These are phyloP conservation scores for Candida bentonensis DNA, from an alignment of 805 yeast genomes.

Conservation along the genomic window DNA sequence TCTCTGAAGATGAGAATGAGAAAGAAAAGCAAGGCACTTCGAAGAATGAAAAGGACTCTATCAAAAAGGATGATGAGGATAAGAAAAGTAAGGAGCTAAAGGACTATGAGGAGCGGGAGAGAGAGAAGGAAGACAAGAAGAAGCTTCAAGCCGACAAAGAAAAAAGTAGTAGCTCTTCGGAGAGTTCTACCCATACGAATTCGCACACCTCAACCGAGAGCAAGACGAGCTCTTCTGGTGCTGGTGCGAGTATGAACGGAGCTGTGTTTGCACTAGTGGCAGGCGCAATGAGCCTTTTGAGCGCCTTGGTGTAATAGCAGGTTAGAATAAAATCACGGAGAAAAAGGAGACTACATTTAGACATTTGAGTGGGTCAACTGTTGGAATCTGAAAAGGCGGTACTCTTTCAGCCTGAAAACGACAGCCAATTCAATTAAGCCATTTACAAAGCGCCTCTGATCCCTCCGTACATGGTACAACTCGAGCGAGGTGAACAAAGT, in stretches of 20 bases:
- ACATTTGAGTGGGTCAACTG: too few relatives aligned
- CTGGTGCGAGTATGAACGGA: neutral
- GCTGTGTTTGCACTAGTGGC: neutral
- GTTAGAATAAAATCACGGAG: too few relatives aligned
- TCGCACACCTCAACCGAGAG: neutral
- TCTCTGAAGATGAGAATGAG: neutral
- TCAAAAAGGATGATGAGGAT: neutral
- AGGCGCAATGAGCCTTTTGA: neutral
- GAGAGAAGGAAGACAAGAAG: neutral
- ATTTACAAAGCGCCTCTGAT: too few relatives aligned
- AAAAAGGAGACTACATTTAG: too few relatives aligned
- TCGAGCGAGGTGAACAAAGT: too few relatives aligned
- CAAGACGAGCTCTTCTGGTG: neutral
- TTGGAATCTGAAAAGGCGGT: too few relatives aligned
- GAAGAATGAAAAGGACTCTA: neutral
- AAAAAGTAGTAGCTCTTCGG: too few relatives aligned
- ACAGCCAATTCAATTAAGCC: too few relatives aligned
- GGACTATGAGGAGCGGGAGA: neutral
- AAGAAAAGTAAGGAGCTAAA: neutral
- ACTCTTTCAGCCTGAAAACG: too few relatives aligned
- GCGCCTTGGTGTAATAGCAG: neutral
- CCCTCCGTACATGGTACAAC: too few relatives aligned
- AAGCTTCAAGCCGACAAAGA: too few relatives aligned
- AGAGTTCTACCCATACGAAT: too few relatives aligned
- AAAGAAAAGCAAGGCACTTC: neutral